phyloP scores from a whole-genome alignment of 2,329 filamentous ascomycete genomes.

The Fusarium nisikadoi region DNA sequence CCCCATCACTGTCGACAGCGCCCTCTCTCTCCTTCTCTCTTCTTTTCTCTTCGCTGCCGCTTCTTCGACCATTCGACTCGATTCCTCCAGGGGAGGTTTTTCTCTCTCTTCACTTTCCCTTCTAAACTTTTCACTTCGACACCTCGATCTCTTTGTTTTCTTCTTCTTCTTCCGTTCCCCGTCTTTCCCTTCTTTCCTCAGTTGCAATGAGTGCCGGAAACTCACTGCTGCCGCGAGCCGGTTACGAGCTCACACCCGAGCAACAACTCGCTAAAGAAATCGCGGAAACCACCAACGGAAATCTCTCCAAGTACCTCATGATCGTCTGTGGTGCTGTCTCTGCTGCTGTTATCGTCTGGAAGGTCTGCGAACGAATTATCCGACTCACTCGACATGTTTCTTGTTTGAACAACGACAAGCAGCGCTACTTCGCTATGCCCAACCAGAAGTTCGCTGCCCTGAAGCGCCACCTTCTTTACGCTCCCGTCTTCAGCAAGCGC shows the following conservation, averaged over 20 bases:
- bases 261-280: slow-evolving; percentile 22
- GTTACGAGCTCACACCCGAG: slow-evolving; percentile 30
- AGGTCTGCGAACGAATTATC: slow-evolving; percentile 67
- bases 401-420: slow-evolving; percentile 80
- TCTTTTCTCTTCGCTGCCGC: slow-evolving; percentile 15
- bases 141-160: slow-evolving; percentile 10
- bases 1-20: neutral
- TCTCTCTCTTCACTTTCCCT: neutral
- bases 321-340: slow-evolving; percentile 73
- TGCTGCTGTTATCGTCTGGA: slow-evolving; percentile 73
- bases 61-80: slow-evolving; percentile 6
- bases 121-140: slow-evolving; percentile 5
- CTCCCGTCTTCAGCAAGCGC: slow-evolving; percentile 69
- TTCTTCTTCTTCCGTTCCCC: neutral
- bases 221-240: slow-evolving; percentile 30
- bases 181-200: neutral
- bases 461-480: slow-evolving; percentile 80
- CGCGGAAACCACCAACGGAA: slow-evolving; percentile 52
- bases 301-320: slow-evolving; percentile 69
- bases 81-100: slow-evolving; percentile 37
- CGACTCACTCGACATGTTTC: slow-evolving; percentile 78
- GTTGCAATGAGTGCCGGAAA: slow-evolving; percentile 42
- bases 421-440: slow-evolving; percentile 79
- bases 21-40: slow-evolving; percentile 7
- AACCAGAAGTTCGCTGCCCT: slow-evolving; percentile 65